Evolutionary conservation across 345 rosid genomes (phyloP).

Genomic region (Rhodomyrtus tomentosa): DNA sequence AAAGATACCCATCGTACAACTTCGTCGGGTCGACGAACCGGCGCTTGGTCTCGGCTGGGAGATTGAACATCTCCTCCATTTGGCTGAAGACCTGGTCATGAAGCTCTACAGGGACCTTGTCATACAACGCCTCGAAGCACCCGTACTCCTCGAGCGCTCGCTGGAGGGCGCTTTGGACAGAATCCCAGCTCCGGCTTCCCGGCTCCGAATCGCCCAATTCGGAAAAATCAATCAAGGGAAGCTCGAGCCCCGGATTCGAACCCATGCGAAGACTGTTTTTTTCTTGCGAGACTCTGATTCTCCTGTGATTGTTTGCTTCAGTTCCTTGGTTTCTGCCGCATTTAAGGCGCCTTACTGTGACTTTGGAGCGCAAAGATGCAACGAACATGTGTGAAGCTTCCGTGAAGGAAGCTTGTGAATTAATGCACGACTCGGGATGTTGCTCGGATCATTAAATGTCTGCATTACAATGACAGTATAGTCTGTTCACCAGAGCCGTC

Average conservation of each 20-base stretch:
- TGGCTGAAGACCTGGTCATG: background rate
- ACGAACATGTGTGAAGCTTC: background rate
- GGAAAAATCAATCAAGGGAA: background rate
- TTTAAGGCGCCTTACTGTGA: background rate
- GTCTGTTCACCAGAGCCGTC: background rate
- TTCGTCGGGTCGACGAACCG: background rate
- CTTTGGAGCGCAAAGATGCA: background rate
- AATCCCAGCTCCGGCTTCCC: background rate
- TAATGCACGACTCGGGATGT: background rate
- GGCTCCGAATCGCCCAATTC: background rate
- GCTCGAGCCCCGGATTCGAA: background rate
- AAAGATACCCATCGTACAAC: background rate
- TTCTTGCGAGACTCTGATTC: background rate
- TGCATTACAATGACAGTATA: background rate
- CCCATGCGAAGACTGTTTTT: background rate
- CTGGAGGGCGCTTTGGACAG: background rate
- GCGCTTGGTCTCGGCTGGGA: background rate
- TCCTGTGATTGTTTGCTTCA: background rate
- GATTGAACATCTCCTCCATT: background rate
- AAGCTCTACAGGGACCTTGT: background rate
- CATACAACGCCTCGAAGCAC: slow-evolving; percentile 1
- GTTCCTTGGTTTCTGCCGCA: background rate
- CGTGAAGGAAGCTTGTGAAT: background rate
- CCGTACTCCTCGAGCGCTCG: background rate
- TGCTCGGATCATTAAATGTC: background rate